Conservation (phyloP, 2,329 filamentous ascomycete species). For the Calonectria hongkongensis region DNA sequence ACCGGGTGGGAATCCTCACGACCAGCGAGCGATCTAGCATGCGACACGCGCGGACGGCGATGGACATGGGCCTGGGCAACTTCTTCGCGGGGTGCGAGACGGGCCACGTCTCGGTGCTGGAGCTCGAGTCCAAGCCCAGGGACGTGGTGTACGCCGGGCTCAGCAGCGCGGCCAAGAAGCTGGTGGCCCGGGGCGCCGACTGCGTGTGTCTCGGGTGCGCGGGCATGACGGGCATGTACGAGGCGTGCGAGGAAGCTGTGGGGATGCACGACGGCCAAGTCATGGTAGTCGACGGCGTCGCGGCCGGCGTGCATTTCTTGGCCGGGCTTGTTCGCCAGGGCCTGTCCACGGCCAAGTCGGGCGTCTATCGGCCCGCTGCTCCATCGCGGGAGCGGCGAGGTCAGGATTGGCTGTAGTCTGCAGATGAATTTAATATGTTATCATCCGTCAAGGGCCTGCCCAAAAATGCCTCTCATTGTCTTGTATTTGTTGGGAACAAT, state of each 20-base stretch:
- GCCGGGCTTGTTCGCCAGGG: slow-evolving; percentile 14
- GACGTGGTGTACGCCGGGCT: slow-evolving; percentile 23
- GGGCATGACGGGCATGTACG: slow-evolving; percentile 31
- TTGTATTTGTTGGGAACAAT: too few relatives aligned
- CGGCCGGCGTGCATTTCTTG: slow-evolving; percentile 20
- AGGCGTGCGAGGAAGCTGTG: slow-evolving; percentile 28
- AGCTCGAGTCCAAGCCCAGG: slow-evolving; percentile 25
- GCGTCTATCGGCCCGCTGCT: slow-evolving; percentile 13
- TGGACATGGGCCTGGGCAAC: slow-evolving; percentile 24
- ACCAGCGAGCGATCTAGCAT: slow-evolving; percentile 31
- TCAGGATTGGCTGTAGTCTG: slow-evolving; percentile 21
- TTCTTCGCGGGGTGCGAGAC: slow-evolving; percentile 27
- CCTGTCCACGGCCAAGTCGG: slow-evolving; percentile 19
- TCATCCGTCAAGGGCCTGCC: too few relatives aligned
- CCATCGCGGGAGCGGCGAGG: background rate
- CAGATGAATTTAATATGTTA: background rate
- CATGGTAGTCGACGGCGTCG: slow-evolving; percentile 30
- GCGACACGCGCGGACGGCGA: slow-evolving; percentile 5
- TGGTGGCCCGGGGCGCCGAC: slow-evolving; percentile 19
- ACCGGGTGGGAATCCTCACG: slow-evolving; percentile 15
- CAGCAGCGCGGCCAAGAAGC: slow-evolving; percentile 15
- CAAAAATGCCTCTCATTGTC: too few relatives aligned
- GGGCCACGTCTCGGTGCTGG: slow-evolving; percentile 24
- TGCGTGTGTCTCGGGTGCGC: slow-evolving; percentile 31
- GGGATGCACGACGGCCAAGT: slow-evolving; percentile 25